phyloP scores from a whole-genome alignment of 768 basidiomycete genomes.

The Coprinellus aureogranulatus region DNA sequence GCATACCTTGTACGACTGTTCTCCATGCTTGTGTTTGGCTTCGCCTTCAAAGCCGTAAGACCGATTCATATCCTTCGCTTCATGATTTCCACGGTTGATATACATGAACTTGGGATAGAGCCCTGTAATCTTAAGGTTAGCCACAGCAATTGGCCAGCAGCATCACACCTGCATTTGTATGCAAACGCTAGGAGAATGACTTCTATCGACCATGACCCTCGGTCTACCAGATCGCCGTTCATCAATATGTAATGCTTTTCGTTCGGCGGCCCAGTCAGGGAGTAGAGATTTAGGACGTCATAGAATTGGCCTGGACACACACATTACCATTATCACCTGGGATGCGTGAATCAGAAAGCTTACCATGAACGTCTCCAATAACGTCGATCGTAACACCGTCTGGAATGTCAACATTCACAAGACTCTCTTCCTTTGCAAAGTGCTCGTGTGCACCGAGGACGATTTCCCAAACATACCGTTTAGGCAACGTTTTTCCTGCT shows the following conservation, averaged over 20 bases:
- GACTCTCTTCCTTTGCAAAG: slow-evolving; percentile 73
- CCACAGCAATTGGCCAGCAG: not conserved
- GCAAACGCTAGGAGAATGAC: slow-evolving; percentile 92
- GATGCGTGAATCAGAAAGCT: slow-evolving; percentile 15
- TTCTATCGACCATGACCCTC: slow-evolving; percentile 94
- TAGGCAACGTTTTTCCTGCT: slow-evolving; percentile 86
- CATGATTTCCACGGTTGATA: slow-evolving; percentile 96
- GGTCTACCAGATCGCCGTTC: slow-evolving; percentile 96
- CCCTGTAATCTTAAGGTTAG: slow-evolving; percentile 50
- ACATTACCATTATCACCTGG: slow-evolving; percentile 1
- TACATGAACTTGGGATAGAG: slow-evolving; percentile 86
- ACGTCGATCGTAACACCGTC: slow-evolving; percentile 86
- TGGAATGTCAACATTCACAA: slow-evolving; percentile 73
- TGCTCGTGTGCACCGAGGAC: slow-evolving; percentile 78
- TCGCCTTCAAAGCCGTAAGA: slow-evolving; percentile 95
- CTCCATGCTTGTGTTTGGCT: slow-evolving; percentile 94
- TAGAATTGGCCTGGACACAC: slow-evolving; percentile 79
- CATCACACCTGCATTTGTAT: slow-evolving; percentile 76
- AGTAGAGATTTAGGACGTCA: slow-evolving; percentile 84
- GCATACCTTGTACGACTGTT: slow-evolving; percentile 84
- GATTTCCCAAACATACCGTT: slow-evolving; percentile 94
- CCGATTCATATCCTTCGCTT: slow-evolving; percentile 95
- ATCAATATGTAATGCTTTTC: slow-evolving; percentile 84
- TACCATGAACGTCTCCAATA: slow-evolving; percentile 95
- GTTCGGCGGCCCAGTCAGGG: slow-evolving; percentile 80